A percentile compares a stretch with the other conserved stretches of the same genome.
These are phyloP conservation scores for Papilionanthe hybrid DNA, from an alignment of 116 monocot genomes.

Conservation along the genomic window DNA sequence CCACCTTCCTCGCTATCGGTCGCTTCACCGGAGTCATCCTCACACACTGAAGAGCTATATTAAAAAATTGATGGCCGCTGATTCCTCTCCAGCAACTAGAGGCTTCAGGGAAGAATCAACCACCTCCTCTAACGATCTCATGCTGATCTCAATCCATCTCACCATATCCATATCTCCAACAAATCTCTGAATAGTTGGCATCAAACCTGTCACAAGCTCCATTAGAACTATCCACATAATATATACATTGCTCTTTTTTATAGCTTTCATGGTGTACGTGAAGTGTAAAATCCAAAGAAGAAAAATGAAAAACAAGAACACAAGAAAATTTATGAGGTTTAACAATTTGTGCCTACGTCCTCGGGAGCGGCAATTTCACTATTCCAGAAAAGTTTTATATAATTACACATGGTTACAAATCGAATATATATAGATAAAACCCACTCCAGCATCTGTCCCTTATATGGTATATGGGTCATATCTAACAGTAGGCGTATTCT, in stretches of 20 bases:
- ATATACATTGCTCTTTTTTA: slow-evolving; percentile 87
- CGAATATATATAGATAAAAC: too few relatives aligned
- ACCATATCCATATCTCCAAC: slow-evolving; percentile 53
- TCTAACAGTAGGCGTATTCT: slow-evolving; percentile 70
- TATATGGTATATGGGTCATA: too few relatives aligned
- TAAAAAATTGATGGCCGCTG: slow-evolving; percentile 50
- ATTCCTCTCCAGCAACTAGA: slow-evolving; percentile 36
- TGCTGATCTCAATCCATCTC: slow-evolving; percentile 48
- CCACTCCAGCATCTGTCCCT: too few relatives aligned
- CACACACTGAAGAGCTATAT: slow-evolving; percentile 69
- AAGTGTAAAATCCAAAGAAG: too few relatives aligned
- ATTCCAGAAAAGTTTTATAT: too few relatives aligned
- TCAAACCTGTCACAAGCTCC: slow-evolving; percentile 80
- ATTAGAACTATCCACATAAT: slow-evolving; percentile 87
- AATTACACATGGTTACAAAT: too few relatives aligned
- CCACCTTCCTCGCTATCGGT: slow-evolving; percentile 55
- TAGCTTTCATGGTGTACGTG: slow-evolving; percentile 54
- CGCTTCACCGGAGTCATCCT: slow-evolving; percentile 47
- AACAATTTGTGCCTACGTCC: too few relatives aligned
- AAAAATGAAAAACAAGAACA: too few relatives aligned
- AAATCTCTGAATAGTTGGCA: slow-evolving; percentile 54
- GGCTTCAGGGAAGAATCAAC: slow-evolving; percentile 55
- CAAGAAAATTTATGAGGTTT: too few relatives aligned
- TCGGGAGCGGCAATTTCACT: too few relatives aligned
- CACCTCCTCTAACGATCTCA: slow-evolving; percentile 34